Base-by-base conservation (phyloP, 1,139 yeast species). In the Candida sp. region DNA sequence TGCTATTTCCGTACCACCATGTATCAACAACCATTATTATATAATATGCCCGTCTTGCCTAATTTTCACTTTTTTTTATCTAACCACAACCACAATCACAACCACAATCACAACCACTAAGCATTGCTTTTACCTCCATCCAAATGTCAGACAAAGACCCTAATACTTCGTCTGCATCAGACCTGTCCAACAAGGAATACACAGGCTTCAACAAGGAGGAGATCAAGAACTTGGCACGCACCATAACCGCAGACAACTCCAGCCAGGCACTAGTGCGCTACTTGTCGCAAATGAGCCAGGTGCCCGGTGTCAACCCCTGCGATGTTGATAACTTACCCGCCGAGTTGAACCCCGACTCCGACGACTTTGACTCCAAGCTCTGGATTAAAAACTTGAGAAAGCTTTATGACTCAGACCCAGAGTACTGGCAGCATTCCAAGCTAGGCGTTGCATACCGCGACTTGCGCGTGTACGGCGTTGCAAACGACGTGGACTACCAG, bases 401-500 rank as follows among this genome's bases (percentile, higher is more conserved):
- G 50, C 66, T 86, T 61, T 34, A 67, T 54, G 54, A 71, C 68
- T 52, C 58, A 4, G 57, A 55, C 42, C 51, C 53, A 6, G 46
- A 12, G 3, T 78, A 84, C 61, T 88, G 83, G 67, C 84, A 85
- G 59, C 84, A 84, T 11, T 77, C 84, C 38, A 75, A 81, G 12
- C 69, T 89, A 51, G 96, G 96, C 7, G 75, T 91, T 38, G 80
- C 88, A 4, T 91, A 86, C 76, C 78, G 81, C 53, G 71, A 88
- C 59, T 70, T 91, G 58, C 70, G 88, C 50, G 96, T 93, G 2
- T 81, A 77, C 56, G 97, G 97, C 53, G 79, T 80, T 52, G 92
- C 94, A 8, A 76, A 88, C 4, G 96, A 88, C 62, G 81, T 92
- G 3, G 94, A 89, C 62, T 91, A 87, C 68, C 96, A 90, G 67